These are phyloP conservation scores for Pseudevernia furfuracea DNA, from an alignment of 495 filamentous ascomycete species.

Conservation along the genomic window DNA sequence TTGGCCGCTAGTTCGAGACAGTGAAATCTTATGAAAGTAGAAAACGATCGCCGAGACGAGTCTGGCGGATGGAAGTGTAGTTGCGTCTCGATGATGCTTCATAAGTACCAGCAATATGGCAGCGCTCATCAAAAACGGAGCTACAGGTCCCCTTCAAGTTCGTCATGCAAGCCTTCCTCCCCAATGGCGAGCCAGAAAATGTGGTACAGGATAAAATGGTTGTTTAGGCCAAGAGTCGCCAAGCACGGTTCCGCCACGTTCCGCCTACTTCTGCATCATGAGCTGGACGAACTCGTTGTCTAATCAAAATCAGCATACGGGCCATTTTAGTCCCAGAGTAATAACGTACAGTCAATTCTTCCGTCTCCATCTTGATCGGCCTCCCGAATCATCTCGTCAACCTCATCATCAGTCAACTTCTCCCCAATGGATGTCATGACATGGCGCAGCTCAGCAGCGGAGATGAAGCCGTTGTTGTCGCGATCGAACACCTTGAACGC, in stretches of 20 bases:
- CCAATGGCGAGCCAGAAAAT: background rate
- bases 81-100: background rate
- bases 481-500: conserved; percentile 96
- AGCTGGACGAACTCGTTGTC: conserved; percentile 99
- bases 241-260: background rate
- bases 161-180: background rate
- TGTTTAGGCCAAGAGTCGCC: background rate
- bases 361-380: conserved; percentile 98
- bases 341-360: conserved; percentile 77
- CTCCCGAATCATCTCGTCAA: conserved; percentile 99
- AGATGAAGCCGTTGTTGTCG: conserved; percentile 99
- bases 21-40: background rate
- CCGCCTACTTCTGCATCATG: conserved; percentile 94
- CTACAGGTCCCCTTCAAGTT: background rate
- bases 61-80: background rate
- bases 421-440: conserved; percentile 99
- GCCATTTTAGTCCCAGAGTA: too few species aligned
- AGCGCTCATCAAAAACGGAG: background rate
- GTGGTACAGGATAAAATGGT: background rate
- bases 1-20: background rate
- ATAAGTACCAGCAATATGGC: background rate
- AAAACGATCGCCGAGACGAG: background rate
- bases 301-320: conserved; percentile 31
- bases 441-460: conserved; percentile 91
- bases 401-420: conserved; percentile 98